Conservation (phyloP, 495 filamentous ascomycete species). For the Lentithecium fluviatile region DNA sequence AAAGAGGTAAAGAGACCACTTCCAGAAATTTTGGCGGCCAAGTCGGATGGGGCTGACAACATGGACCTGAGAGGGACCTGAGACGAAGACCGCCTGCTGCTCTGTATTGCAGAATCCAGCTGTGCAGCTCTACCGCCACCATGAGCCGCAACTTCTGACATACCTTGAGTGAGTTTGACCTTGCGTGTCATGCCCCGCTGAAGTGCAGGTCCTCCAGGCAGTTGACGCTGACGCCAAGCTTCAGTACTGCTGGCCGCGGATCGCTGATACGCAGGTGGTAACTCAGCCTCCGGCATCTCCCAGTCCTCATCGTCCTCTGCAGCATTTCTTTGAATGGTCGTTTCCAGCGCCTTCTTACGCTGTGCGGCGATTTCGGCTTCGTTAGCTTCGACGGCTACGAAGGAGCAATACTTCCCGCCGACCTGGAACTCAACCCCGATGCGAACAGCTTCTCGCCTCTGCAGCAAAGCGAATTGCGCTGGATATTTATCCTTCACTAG, state of each 20-base stretch:
- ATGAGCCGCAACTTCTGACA: too few relatives aligned
- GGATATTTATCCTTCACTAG: slow-evolving; percentile 51
- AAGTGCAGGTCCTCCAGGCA: too few relatives aligned
- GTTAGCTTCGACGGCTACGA: slow-evolving; percentile 61
- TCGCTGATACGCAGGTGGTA: too few relatives aligned
- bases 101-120: too few relatives aligned
- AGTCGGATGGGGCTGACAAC: too few relatives aligned
- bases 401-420: slow-evolving; percentile 65
- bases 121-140: too few relatives aligned
- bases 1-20: background rate
- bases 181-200: too few relatives aligned
- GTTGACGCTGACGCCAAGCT: too few relatives aligned
- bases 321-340: slow-evolving; percentile 3
- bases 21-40: background rate
- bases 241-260: too few relatives aligned
- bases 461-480: slow-evolving; percentile 52
- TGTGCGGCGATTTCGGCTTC: slow-evolving; percentile 19
- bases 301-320: slow-evolving; percentile 9
- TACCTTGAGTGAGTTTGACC: too few relatives aligned
- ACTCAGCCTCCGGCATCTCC: slow-evolving; percentile 16
- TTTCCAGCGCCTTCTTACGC: slow-evolving; percentile 19
- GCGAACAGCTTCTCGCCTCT: slow-evolving; percentile 60
- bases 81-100: too few relatives aligned
- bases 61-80: too few relatives aligned
- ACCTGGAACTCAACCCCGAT: slow-evolving; percentile 64